Evolutionary conservation across 2,329 filamentous ascomycete species (phyloP), one percentile per base, ranked within the genome.

Genomic region (Verticillium tricorpus): DNA sequence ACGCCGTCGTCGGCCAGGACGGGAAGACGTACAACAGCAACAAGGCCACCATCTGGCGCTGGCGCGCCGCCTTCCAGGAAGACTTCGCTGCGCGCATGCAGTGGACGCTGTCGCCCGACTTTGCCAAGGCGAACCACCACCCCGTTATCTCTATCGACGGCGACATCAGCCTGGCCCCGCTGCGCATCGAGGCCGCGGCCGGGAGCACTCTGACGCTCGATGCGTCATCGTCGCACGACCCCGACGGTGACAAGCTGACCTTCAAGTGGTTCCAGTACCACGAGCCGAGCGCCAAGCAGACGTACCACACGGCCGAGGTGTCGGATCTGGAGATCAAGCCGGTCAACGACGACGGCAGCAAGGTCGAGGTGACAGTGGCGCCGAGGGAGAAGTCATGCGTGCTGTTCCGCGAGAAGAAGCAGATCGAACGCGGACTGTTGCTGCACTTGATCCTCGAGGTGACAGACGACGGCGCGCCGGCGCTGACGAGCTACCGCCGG

Each of bases 201-300:
- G 76, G 76, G 0, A 67, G 71, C 3, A 72, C 69, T 0, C 66
- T 83, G 4, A 71, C 64, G 0, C 70, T 84, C 0, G 80, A 84
- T 62, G 80, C 80, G 0, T 74, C 75, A 0, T 69, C 68, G 35
- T 78, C 78, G 0, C 81, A 80, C 62, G 80, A 83, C 66, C 79
- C 80, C 0, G 79, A 84, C 61, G 70, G 69, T 5, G 74, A 76
- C 57, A 64, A 72, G 8, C 67, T 83, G 19, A 74, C 71, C 5
- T 83, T 79, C 71, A 76, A 76, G 57, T 83, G 81, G 81, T 81
- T 75, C 69, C 80, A 83, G 40, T 84, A 84, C 67, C 66, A 63
- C 14, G 75, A 76, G 59, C 69, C 72, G 1, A 70, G 64, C 55
- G 68, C 71, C 8, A 64, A 76, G 2, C 79, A 82, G 63, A 81